Percentiles rank a stretch among this genome's conserved stretches.
Evolutionary conservation across 2,329 filamentous ascomycete species (phyloP).

Genomic region (Metarhizium humberi): DNA sequence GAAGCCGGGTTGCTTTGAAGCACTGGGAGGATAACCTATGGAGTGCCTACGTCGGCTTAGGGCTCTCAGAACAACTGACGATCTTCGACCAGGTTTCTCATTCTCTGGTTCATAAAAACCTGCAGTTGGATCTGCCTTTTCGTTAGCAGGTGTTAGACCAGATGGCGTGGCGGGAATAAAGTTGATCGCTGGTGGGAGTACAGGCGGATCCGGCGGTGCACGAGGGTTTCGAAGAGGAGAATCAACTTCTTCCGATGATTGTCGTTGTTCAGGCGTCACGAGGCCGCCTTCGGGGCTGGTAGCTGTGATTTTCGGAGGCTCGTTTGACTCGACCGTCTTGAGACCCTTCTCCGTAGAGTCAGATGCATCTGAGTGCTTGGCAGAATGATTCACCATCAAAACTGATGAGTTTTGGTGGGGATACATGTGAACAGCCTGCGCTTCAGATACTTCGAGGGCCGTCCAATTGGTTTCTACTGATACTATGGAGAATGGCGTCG

Average conservation of each 20-base stretch:
- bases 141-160: constrained; percentile 44
- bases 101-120: constrained; percentile 42
- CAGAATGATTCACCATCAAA: constrained; percentile 48
- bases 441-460: constrained; percentile 54
- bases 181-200: constrained; percentile 34
- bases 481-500: constrained; percentile 52
- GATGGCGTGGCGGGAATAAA: constrained; percentile 57
- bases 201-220: constrained; percentile 44
- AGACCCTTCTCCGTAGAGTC: constrained; percentile 21
- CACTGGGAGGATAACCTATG: constrained; percentile 29
- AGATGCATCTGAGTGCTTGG: constrained; percentile 37
- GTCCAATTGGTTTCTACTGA: constrained; percentile 55
- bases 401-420: constrained; percentile 57
- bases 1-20: constrained; percentile 31
- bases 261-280: constrained; percentile 39
- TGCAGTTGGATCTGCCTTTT: constrained; percentile 42
- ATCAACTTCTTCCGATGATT: constrained; percentile 45
- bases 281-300: constrained; percentile 32
- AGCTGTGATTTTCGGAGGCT: constrained; percentile 27
- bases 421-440: constrained; percentile 51
- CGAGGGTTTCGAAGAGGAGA: constrained; percentile 55
- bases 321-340: constrained; percentile 12
- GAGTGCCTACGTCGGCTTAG: constrained; percentile 39
- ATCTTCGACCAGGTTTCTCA: constrained; percentile 34
- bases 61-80: constrained; percentile 45